Evolutionary conservation across 306 rosid genomes (phyloP).

Genomic region (Albizia julibrissin): DNA sequence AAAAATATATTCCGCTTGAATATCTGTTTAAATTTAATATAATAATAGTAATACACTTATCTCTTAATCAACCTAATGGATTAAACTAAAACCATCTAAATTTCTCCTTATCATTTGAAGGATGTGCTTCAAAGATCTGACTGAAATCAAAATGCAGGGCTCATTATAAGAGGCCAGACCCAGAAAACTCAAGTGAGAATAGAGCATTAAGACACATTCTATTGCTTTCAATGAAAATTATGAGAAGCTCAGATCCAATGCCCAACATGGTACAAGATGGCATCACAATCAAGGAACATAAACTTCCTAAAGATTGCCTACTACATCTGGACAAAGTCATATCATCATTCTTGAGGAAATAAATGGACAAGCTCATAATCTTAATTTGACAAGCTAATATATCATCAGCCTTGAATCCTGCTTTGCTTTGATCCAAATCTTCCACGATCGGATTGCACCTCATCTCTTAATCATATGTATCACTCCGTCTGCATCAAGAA

Average conservation of each 20-base stretch:
- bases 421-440: slow-evolving; percentile 27
- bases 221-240: neutral
- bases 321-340: slow-evolving; percentile 32
- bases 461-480: neutral
- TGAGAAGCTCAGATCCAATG: slow-evolving; percentile 30
- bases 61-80: neutral
- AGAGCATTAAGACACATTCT: neutral
- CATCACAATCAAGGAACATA: slow-evolving; percentile 5
- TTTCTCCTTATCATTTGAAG: neutral
- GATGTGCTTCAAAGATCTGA: neutral
- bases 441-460: slow-evolving; percentile 23
- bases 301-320: slow-evolving; percentile 29
- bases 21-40: neutral
- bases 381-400: slow-evolving; percentile 18
- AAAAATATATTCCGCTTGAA: neutral
- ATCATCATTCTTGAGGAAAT: slow-evolving; percentile 30
- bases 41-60: no score
- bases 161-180: neutral
- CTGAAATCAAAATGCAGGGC: neutral
- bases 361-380: slow-evolving; percentile 22
- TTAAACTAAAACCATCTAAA: neutral
- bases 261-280: slow-evolving; percentile 32
- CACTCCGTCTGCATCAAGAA: slow-evolving; percentile 57
- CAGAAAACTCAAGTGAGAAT: neutral
- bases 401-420: slow-evolving; percentile 19